A percentile compares a stretch with the other conserved stretches of the same genome.
phyloP scores from a whole-genome alignment of 23 red algal genomes.

The Chondrus crispus region DNA sequence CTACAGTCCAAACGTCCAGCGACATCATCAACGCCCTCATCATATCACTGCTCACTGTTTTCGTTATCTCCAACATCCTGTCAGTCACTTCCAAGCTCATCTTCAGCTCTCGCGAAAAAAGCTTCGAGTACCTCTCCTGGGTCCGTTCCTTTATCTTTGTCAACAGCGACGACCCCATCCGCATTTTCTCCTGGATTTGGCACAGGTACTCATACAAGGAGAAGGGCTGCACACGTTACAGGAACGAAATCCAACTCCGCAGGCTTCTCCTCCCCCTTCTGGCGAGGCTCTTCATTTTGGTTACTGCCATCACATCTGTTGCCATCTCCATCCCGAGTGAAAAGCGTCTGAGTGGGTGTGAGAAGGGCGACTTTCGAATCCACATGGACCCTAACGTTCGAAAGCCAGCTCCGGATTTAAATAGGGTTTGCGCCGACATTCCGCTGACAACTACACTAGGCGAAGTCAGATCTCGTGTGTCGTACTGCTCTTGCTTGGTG shows the following conservation, averaged over 20 bases:
- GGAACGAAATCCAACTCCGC: neutral
- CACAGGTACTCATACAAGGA: neutral
- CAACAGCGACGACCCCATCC: conserved; percentile 15
- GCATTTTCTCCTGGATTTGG: neutral
- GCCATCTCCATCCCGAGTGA: neutral
- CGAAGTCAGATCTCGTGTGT: neutral
- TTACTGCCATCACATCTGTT: neutral
- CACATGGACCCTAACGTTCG: neutral
- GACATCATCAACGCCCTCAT: neutral
- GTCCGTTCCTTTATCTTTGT: neutral
- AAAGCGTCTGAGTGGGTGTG: conserved; percentile 8
- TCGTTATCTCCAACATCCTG: neutral
- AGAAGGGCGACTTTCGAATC: neutral
- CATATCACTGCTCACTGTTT: neutral
- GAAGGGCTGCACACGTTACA: neutral
- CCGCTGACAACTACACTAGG: neutral
- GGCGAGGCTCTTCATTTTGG: neutral
- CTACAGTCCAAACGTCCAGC: neutral
- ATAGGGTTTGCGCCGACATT: neutral
- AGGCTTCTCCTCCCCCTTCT: conserved; percentile 1
- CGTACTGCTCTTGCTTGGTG: neutral
- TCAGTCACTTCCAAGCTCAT: neutral
- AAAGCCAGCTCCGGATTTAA: too few relatives aligned
- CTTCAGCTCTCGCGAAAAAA: neutral
- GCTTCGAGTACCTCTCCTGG: neutral